Base-by-base conservation (phyloP, 2,329 filamentous ascomycete genomes). In the Emergomyces orientalis region DNA sequence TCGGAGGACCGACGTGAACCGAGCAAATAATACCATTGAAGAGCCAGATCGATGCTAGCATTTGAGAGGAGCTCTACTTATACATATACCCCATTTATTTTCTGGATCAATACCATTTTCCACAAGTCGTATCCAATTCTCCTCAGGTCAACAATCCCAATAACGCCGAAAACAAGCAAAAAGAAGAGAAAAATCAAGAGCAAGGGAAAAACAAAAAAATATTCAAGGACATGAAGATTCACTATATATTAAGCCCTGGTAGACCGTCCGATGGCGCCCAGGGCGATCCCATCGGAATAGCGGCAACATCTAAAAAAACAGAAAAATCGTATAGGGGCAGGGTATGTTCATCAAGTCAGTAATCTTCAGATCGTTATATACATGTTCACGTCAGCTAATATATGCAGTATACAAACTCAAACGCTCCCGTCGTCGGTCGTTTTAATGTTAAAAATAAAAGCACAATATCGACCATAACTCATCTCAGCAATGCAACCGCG, bases 401-500 rank as follows among this genome's bases (percentile, higher is more conserved):
- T 51, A 27, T 13, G 13, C 25, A 54, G 34, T 34, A 34, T 34
- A 54, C 47, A 27, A 27, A 51, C 47, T 51, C 47, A 6, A 25
- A 22, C 13, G 4, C 3, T 51, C 27, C 25, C 22, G 22, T 32
- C 51, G 45, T 49, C 25, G 45, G 25, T 49, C 22, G 6, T 54
- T 37, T 22, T 32, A 34, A 3, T 30, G 27, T 54, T 19, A n/a
- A 34, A 19, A 32, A 32, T 7, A n/a, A 8, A n/a, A 34, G 34
- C 17, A 52, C 4, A 32, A 52, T 14, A 56, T 22, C 19, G 54
- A 17, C 51, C 9, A 34, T 30, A 39, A 37, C 39, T 22, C n/a
- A 41, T 37, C 27, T 59, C 56, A 65, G 54, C 63, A 65, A 55
- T 63, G 61, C 32, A 49, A 45, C 14, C 63, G 57, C 27, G 61